Evolutionary conservation across 1,284 basidiomycete species (phyloP).

Genomic region (Tilletiopsis washingtonensis): DNA sequence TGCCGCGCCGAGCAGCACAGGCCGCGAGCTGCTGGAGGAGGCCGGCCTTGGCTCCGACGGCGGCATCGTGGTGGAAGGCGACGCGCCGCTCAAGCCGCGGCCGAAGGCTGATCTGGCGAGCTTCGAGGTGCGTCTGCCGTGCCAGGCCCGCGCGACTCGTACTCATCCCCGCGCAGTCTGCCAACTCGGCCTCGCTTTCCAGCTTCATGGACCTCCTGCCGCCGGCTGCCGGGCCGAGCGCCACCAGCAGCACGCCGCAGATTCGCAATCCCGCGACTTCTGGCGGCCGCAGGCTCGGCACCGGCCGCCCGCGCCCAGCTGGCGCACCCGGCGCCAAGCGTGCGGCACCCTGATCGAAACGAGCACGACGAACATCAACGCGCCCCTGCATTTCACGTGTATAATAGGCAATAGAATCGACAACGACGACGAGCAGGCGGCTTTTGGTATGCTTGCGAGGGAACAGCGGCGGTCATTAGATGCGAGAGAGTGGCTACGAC

Average conservation of each 20-base stretch:
- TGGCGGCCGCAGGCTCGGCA: background rate
- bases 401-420: no score
- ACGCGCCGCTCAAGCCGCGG: conserved; percentile 3
- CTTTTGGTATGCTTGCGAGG: no score
- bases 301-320: background rate
- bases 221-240: background rate
- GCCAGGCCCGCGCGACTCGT: background rate
- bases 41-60: background rate
- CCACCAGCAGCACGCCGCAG: background rate
- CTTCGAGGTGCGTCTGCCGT: conserved; percentile 11
- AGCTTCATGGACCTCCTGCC: background rate
- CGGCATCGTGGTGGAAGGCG: conserved; percentile 11
- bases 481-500: no score
- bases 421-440: no score
- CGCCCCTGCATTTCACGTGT: no score
- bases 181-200: background rate
- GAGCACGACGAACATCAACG: no score
- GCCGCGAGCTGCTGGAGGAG: conserved; percentile 12
- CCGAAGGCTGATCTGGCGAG: conserved; percentile 20
- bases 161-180: background rate
- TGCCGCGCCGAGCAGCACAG: conserved; percentile 13
- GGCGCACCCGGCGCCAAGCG: no score
- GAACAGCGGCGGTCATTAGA: no score
- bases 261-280: background rate
- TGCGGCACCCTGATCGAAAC: no score